phyloP scores from a whole-genome alignment of 208 protist genomes.

The Wallacemonas sp. region DNA sequence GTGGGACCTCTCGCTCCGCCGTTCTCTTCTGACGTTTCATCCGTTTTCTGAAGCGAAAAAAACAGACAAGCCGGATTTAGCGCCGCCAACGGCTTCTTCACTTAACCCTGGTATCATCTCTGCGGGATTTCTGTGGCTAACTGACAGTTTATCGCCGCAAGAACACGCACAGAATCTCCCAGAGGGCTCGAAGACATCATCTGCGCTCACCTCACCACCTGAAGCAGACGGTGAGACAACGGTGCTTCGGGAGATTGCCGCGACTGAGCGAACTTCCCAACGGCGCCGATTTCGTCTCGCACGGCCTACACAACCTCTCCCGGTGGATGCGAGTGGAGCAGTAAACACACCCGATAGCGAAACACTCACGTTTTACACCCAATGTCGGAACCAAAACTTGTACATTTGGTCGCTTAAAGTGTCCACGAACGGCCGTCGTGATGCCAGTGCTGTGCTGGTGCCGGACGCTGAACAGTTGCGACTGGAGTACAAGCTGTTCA shows the following conservation, averaged over 20 bases:
- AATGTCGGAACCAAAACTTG: constrained; percentile 73
- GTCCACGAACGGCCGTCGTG: neutral
- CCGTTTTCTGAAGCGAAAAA: constrained; percentile 16
- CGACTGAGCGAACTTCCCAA: neutral
- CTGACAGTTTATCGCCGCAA: neutral
- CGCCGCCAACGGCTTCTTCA: neutral
- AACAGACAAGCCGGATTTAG: neutral
- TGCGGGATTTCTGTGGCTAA: constrained; percentile 34
- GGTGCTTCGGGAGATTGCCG: neutral
- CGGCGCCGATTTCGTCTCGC: constrained; percentile 36
- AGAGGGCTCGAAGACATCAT: too few relatives aligned
- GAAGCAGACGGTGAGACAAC: neutral
- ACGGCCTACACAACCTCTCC: constrained; percentile 4
- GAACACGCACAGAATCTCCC: too few relatives aligned
- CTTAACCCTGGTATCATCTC: constrained; percentile 25
- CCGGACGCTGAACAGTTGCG: neutral
- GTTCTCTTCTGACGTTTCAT: constrained; percentile 40
- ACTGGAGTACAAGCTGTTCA: constrained; percentile 44
- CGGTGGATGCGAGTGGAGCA: too few relatives aligned
- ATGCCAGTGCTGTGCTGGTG: constrained; percentile 4
- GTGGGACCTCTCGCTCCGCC: constrained; percentile 68
- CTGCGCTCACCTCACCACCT: neutral
- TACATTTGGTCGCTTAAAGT: constrained; percentile 55
- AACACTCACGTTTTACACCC: constrained; percentile 63
- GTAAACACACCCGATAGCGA: neutral